Conservation (phyloP, 805 yeast genomes). For the Yarrowia deformans region DNA sequence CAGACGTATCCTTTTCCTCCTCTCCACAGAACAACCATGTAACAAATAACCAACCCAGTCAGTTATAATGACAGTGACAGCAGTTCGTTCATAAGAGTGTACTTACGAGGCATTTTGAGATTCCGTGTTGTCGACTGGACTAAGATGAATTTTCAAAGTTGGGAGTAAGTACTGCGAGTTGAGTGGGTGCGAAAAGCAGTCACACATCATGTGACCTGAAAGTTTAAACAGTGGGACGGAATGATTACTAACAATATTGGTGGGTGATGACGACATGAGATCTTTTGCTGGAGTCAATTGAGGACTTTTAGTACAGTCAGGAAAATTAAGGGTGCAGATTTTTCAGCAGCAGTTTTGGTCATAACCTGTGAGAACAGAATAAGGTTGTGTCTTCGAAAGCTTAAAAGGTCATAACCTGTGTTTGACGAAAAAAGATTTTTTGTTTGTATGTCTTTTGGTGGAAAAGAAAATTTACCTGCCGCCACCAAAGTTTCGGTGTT, state of each 20-base stretch:
- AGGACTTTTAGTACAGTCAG: too few species aligned
- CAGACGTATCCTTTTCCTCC: too few species aligned
- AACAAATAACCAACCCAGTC: constrained; percentile 38
- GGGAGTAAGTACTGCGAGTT: constrained; percentile 12
- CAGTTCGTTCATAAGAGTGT: constrained; percentile 28
- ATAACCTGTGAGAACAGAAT: neutral
- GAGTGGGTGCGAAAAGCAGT: constrained; percentile 34
- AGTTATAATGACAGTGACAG: constrained; percentile 39
- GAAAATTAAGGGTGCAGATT: too few species aligned
- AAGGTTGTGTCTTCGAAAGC: neutral
- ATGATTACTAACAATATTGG: too few species aligned
- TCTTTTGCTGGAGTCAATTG: too few species aligned
- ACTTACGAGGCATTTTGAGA: constrained; percentile 39
- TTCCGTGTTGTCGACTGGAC: constrained; percentile 38
- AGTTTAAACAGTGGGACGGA: neutral
- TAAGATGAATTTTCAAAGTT: constrained; percentile 9
- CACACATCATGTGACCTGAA: constrained; percentile 33
- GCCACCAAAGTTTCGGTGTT: too few species aligned
- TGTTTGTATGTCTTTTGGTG: too few species aligned
- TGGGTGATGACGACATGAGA: neutral
- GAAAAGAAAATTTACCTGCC: too few species aligned
- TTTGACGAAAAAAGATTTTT: too few species aligned
- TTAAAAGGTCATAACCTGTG: constrained; percentile 4
- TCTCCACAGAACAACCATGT: constrained; percentile 25
- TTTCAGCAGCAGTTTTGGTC: neutral